Percentiles rank a stretch among this genome's conserved stretches.
Conservation (phyloP, 2,329 filamentous ascomycete genomes). For the Penicillium sp. region DNA sequence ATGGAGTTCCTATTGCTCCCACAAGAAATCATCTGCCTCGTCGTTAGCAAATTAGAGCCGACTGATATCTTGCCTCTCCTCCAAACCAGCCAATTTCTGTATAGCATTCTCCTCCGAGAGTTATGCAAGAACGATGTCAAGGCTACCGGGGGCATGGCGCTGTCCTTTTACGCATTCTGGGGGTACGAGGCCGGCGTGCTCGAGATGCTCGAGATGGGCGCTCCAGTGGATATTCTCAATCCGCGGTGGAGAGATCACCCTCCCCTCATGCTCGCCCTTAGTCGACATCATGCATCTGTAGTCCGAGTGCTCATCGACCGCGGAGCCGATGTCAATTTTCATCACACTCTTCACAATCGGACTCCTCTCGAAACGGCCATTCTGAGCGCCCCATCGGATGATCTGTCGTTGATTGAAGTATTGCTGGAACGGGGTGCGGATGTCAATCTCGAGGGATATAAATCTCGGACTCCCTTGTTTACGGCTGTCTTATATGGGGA, state of each 20-base stretch:
- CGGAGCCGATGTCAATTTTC: constrained; percentile 1
- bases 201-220: constrained; percentile 1
- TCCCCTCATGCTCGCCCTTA: not conserved
- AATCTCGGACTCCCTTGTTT: not conserved
- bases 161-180: not conserved
- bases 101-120: not conserved
- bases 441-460: not conserved
- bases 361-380: not conserved
- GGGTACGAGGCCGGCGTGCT: not conserved
- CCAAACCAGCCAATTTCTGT: not conserved
- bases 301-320: not conserved
- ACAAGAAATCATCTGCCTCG: not conserved
- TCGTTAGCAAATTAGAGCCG: not conserved
- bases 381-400: not conserved
- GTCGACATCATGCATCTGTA: not conserved
- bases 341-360: not conserved
- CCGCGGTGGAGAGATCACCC: not conserved
- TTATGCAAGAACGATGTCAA: not conserved
- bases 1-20: not conserved
- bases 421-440: not conserved
- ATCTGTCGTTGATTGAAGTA: not conserved
- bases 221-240: not conserved
- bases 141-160: not conserved
- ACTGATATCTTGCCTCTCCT: not conserved
- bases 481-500: not conserved